These are phyloP conservation scores for Ascochyta fabae DNA, from an alignment of 2,329 filamentous ascomycete species.

Conservation along the genomic window DNA sequence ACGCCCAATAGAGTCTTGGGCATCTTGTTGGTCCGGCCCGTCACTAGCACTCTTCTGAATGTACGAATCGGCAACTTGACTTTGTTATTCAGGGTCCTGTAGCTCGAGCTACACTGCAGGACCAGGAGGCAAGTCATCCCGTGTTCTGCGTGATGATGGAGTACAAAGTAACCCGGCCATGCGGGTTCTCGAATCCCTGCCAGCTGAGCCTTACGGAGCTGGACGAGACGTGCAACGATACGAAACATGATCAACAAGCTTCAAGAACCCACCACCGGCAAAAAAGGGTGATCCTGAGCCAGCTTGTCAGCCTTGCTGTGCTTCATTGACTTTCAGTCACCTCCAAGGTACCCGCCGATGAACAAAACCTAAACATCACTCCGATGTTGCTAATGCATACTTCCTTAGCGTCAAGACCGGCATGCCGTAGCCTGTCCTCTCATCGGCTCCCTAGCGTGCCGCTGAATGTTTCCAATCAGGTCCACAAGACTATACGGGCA, in stretches of 20 bases:
- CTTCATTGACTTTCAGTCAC: constrained; percentile 1
- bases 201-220: constrained; percentile 18
- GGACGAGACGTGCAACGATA: background rate
- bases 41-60: background rate
- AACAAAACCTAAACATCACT: background rate
- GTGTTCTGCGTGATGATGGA: constrained; percentile 13
- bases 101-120: constrained; percentile 14
- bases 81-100: constrained; percentile 6
- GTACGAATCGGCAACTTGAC: background rate
- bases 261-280: constrained; percentile 14
- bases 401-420: constrained; percentile 8
- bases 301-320: constrained; percentile 17
- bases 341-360: constrained; percentile 4
- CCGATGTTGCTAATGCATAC: constrained; percentile 3
- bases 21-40: background rate
- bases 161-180: background rate
- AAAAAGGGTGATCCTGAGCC: background rate
- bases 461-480: background rate
- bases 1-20: background rate
- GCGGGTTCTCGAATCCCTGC: constrained; percentile 8
- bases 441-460: constrained; percentile 4
- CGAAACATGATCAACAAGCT: background rate
- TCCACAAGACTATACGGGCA: background rate
- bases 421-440: background rate
- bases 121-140: constrained; percentile 14